These are phyloP conservation scores for Schoenoplectus tabernaemontani DNA, from an alignment of 202 grass and related monocot species.

Conservation along the genomic window DNA sequence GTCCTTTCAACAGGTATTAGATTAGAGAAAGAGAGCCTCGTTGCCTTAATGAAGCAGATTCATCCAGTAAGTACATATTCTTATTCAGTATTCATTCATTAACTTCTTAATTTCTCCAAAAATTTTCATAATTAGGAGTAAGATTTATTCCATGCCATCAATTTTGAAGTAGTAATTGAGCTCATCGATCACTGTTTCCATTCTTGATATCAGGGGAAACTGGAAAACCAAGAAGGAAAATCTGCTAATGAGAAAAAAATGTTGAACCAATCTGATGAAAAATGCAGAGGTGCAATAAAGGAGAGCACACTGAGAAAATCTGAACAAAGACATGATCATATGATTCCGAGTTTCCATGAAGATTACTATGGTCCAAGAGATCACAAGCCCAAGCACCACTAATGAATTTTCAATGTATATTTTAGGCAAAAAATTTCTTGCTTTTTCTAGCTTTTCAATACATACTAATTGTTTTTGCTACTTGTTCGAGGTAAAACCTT, in stretches of 20 bases:
- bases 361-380: constrained; percentile 73
- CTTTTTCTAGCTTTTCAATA: neutral
- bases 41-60: constrained; percentile 18
- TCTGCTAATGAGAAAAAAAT: neutral
- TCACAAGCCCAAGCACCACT: constrained; percentile 72
- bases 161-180: neutral
- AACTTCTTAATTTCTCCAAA: neutral
- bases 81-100: neutral
- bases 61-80: constrained; percentile 41
- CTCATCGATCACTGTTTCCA: neutral
- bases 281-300: constrained; percentile 8
- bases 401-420: constrained; percentile 12
- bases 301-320: constrained; percentile 18
- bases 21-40: constrained; percentile 40
- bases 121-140: neutral
- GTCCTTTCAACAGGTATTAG: constrained; percentile 25
- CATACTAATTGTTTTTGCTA: constrained; percentile 17
- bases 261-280: neutral
- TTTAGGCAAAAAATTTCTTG: neutral
- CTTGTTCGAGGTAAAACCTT: constrained; percentile 3
- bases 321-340: constrained; percentile 22
- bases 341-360: constrained; percentile 58
- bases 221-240: neutral
- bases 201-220: neutral
- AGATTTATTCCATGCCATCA: neutral